phyloP scores from a whole-genome alignment of 1,139 yeast genomes.

The Protomyces arabidopsidicola region DNA sequence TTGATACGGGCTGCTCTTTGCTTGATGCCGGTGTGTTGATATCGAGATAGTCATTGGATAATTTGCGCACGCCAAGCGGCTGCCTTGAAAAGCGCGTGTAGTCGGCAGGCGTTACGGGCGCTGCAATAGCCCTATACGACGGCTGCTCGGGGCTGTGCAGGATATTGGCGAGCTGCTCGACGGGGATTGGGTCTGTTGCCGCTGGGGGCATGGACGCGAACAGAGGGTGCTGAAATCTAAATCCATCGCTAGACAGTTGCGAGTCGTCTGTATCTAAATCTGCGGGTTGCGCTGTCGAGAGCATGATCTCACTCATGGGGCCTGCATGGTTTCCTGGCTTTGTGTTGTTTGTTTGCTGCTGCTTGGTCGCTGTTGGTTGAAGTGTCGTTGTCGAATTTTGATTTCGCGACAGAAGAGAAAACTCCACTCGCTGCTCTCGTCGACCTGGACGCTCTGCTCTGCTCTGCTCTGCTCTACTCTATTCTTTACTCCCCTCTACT shows the following conservation, averaged over 20 bases:
- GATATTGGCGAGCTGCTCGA: too few species aligned
- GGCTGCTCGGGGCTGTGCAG: background rate
- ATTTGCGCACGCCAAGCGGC: background rate
- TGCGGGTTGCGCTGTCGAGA: background rate
- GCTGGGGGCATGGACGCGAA: conserved; percentile 1
- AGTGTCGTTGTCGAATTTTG: background rate
- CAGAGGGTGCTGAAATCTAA: conserved; percentile 22
- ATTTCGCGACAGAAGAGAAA: too few species aligned
- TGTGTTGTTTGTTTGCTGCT: background rate
- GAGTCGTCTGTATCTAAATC: conserved; percentile 10
- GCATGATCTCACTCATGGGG: background rate
- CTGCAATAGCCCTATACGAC: conserved; percentile 1
- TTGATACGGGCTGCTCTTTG: background rate
- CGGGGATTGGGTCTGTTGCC: background rate
- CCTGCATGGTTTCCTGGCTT: background rate
- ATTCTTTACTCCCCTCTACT: too few species aligned
- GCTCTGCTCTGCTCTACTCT: too few species aligned
- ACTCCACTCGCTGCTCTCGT: too few species aligned
- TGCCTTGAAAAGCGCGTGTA: conserved; percentile 2
- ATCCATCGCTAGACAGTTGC: conserved; percentile 10
- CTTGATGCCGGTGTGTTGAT: conserved; percentile 4
- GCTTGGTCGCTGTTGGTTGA: background rate
- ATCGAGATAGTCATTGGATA: background rate
- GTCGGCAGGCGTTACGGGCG: background rate
- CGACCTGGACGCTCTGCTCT: too few species aligned